Percentiles rank a stretch among this genome's conserved stretches.
Evolutionary conservation across 2,329 filamentous ascomycete species (phyloP).

Genomic region (Zarea fungicola): DNA sequence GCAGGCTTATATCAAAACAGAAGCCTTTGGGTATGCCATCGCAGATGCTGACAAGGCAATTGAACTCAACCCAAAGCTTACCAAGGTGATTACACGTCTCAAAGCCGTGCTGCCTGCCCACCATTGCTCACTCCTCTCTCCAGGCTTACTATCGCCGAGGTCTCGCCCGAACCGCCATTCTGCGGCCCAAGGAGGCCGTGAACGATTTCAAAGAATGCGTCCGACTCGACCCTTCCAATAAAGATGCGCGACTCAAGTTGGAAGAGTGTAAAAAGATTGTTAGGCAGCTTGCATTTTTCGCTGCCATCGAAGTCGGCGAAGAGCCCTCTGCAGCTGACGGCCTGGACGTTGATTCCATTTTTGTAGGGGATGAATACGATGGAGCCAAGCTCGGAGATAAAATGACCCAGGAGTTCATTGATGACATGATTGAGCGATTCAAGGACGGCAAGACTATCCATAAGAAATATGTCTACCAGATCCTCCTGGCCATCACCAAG

Average conservation of each 20-base stretch:
- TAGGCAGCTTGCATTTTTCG: constrained; percentile 85
- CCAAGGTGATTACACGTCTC: constrained; percentile 60
- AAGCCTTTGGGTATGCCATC: constrained; percentile 90
- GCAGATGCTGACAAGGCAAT: constrained; percentile 86
- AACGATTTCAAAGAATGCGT: constrained; percentile 90
- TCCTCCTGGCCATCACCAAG: constrained; percentile 83
- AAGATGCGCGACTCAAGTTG: constrained; percentile 84
- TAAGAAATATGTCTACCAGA: constrained; percentile 96
- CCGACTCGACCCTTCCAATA: constrained; percentile 79
- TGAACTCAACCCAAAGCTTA: constrained; percentile 78
- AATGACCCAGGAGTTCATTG: constrained; percentile 96
- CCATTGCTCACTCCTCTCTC: not conserved
- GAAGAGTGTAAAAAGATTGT: constrained; percentile 94
- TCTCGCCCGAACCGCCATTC: constrained; percentile 83
- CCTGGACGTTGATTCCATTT: constrained; percentile 80
- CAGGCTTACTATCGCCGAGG: constrained; percentile 94
- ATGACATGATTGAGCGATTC: constrained; percentile 95
- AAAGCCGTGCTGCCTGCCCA: not conserved
- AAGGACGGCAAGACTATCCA: constrained; percentile 93
- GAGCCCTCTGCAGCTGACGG: constrained; percentile 89
- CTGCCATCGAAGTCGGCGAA: constrained; percentile 89
- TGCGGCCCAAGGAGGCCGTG: constrained; percentile 81
- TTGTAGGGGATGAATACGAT: constrained; percentile 79
- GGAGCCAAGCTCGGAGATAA: constrained; percentile 69
- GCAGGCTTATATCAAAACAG: constrained; percentile 89